Conservation (phyloP, 345 rosid species). For the Leavenworthia alabamica region DNA sequence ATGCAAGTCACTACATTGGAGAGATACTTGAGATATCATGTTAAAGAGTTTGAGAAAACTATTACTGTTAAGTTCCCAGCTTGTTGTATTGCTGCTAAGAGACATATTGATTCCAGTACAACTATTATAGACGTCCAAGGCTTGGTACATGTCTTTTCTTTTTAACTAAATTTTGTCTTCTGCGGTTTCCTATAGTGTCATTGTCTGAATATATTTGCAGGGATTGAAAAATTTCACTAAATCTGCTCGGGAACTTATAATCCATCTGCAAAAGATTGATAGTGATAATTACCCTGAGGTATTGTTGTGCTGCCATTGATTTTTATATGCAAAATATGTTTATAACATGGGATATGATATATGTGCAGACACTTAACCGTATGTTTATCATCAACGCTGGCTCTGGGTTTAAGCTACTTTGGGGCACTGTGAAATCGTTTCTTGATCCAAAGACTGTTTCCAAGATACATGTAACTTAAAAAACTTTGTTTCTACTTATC, state of each 20-base stretch:
- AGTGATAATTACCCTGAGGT: constrained; percentile 93
- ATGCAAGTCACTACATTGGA: constrained; percentile 79
- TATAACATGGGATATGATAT: constrained; percentile 4
- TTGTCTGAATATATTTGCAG: constrained; percentile 26
- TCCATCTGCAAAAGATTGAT: constrained; percentile 74
- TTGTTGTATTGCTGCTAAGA: constrained; percentile 76
- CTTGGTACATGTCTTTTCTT: constrained; percentile 44
- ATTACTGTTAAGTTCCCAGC: constrained; percentile 70
- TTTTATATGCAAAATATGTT: neutral
- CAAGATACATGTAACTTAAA: constrained; percentile 62
- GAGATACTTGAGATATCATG: constrained; percentile 74
- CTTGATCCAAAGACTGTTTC: constrained; percentile 84
- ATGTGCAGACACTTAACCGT: constrained; percentile 70
- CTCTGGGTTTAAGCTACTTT: constrained; percentile 69
- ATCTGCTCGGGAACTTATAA: constrained; percentile 75
- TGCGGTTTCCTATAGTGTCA: neutral
- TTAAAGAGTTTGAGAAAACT: constrained; percentile 78
- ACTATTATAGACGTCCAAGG: constrained; percentile 91
- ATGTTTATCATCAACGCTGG: constrained; percentile 92
- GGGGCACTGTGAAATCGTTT: constrained; percentile 69
- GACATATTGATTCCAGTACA: constrained; percentile 74
- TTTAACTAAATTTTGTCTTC: neutral
- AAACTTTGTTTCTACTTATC: neutral
- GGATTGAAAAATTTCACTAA: constrained; percentile 76
- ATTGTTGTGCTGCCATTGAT: neutral